Evolutionary conservation across 2,329 filamentous ascomycete species (phyloP).

Genomic region (Clonostachys chloroleuca): DNA sequence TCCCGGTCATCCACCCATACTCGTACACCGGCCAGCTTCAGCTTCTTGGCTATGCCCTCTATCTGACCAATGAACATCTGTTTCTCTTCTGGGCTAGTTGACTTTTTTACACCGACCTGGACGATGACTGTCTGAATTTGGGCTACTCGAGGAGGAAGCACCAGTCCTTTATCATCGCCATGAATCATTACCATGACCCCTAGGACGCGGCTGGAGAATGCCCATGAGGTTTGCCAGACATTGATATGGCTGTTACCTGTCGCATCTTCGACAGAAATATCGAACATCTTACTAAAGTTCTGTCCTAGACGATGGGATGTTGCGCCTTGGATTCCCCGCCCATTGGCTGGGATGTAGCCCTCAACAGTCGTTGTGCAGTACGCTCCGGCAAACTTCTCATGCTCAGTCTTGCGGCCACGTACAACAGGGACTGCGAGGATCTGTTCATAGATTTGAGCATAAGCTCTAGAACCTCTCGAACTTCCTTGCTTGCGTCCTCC

Average conservation of each 20-base stretch:
- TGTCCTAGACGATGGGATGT: constrained; percentile 94
- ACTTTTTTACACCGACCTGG: constrained; percentile 89
- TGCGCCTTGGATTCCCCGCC: constrained; percentile 92
- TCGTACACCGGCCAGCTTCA: constrained; percentile 72
- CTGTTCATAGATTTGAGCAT: constrained; percentile 88
- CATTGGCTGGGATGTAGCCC: constrained; percentile 93
- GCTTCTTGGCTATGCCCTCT: constrained; percentile 61
- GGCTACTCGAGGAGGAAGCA: constrained; percentile 86
- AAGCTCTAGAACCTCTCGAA: constrained; percentile 91
- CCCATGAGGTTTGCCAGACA: constrained; percentile 99
- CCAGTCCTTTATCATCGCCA: constrained; percentile 90
- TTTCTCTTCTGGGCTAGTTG: constrained; percentile 75
- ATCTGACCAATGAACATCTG: constrained; percentile 72
- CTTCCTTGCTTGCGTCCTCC: constrained; percentile 76
- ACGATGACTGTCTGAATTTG: constrained; percentile 84
- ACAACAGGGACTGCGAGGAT: constrained; percentile 93
- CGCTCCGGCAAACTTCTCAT: constrained; percentile 96
- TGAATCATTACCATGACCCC: constrained; percentile 99
- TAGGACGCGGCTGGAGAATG: constrained; percentile 92
- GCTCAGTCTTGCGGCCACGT: constrained; percentile 90
- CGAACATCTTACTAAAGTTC: constrained; percentile 99
- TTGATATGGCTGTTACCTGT: constrained; percentile 74
- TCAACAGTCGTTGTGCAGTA: constrained; percentile 97
- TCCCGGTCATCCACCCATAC: constrained; percentile 81
- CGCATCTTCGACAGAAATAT: constrained; percentile 95